A percentile compares a stretch with the other conserved stretches of the same genome.
Evolutionary conservation across 1,139 yeast species (phyloP).

Genomic region (Hansenula lynferdii): DNA sequence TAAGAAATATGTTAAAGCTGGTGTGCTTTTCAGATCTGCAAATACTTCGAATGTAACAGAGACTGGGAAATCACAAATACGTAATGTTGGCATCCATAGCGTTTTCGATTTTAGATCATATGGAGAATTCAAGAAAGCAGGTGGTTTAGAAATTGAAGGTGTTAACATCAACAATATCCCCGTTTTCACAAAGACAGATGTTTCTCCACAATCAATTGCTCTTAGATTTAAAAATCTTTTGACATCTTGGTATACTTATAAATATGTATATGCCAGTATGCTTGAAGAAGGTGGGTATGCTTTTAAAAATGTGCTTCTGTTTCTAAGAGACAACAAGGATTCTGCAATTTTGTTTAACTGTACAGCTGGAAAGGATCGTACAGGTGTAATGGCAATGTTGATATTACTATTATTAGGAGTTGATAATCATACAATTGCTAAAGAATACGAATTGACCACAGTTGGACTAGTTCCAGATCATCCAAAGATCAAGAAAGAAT

Average conservation of each 20-base stretch:
- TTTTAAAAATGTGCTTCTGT: conserved; percentile 44
- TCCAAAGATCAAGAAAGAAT: conserved; percentile 33
- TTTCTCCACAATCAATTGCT: conserved; percentile 65
- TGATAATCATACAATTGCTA: conserved; percentile 58
- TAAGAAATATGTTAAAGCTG: conserved; percentile 45
- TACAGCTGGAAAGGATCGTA: conserved; percentile 85
- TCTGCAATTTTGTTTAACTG: conserved; percentile 65
- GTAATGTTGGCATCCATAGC: conserved; percentile 43
- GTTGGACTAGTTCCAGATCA: conserved; percentile 55
- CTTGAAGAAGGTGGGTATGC: conserved; percentile 42
- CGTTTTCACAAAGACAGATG: conserved; percentile 49
- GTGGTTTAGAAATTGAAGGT: conserved; percentile 41
- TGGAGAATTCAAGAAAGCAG: conserved; percentile 51
- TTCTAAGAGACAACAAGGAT: conserved; percentile 47
- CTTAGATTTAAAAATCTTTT: conserved; percentile 50
- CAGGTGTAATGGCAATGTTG: conserved; percentile 72
- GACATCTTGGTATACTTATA: conserved; percentile 61
- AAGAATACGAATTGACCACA: conserved; percentile 72
- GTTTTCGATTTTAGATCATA: conserved; percentile 69
- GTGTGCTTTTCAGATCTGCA: conserved; percentile 60
- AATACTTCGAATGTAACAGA: conserved; percentile 46
- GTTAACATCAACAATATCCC: conserved; percentile 56
- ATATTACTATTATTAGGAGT: conserved; percentile 61
- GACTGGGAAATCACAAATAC: conserved; percentile 37
- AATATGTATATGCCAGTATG: conserved; percentile 58